These are phyloP conservation scores for Colletotrichum euphorbiae DNA, from an alignment of 2,329 filamentous ascomycete species.

Conservation along the genomic window DNA sequence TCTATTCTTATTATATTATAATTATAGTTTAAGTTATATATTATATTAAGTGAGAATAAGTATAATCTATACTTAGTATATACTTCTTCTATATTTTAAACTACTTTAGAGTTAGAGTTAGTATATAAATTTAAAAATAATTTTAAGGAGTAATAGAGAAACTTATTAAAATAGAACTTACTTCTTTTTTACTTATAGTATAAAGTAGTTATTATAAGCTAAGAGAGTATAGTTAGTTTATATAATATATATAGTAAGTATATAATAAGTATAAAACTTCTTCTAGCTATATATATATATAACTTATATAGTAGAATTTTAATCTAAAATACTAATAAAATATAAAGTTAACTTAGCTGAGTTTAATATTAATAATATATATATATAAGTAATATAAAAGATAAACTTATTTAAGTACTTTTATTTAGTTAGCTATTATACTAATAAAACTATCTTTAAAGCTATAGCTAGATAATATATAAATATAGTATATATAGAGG, in stretches of 20 bases:
- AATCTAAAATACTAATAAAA: neutral
- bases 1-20: too few species aligned
- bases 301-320: neutral
- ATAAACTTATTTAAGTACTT: neutral
- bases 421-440: neutral
- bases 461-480: neutral
- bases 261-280: neutral
- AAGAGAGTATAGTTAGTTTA: neutral
- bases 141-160: neutral
- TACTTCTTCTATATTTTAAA: neutral
- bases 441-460: neutral
- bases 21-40: too few species aligned
- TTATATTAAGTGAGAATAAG: neutral
- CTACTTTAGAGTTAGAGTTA: neutral
- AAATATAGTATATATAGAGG: neutral
- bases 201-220: neutral
- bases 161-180: neutral
- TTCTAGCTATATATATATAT: neutral
- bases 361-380: neutral
- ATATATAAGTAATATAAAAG: neutral
- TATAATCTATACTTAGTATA: neutral
- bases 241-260: neutral
- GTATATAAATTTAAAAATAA: neutral
- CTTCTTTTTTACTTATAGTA: neutral
- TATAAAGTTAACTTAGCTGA: neutral